These are phyloP conservation scores for Heritiera fomes DNA, from an alignment of 345 rosid species.

Conservation along the genomic window DNA sequence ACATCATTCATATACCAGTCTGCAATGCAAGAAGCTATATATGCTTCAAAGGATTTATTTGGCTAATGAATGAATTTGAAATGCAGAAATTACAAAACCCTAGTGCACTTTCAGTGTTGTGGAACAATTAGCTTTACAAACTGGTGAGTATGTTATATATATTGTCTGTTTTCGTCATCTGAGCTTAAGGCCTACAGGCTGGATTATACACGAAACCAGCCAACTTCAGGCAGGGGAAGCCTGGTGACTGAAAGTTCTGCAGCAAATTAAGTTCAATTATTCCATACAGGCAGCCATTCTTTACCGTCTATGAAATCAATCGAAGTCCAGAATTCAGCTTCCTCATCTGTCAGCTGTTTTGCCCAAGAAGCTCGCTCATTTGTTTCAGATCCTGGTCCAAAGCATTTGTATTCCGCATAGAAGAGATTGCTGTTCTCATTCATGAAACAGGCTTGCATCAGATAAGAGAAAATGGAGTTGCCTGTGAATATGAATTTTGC, in stretches of 20 bases:
- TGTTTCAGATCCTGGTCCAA: conserved; percentile 74
- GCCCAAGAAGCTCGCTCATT: conserved; percentile 52
- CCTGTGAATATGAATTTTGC: no score
- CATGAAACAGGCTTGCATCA: background rate
- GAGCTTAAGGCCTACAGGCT: background rate
- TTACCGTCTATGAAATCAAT: conserved; percentile 70
- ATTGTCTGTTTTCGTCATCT: background rate
- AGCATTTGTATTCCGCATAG: conserved; percentile 70
- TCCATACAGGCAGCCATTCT: conserved; percentile 78
- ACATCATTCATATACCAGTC: no score
- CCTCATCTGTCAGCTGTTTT: conserved; percentile 59
- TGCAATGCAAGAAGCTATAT: no score
- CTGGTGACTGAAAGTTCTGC: background rate
- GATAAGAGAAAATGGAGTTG: background rate
- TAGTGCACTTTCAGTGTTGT: no score
- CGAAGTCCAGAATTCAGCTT: conserved; percentile 52
- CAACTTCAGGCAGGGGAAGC: background rate
- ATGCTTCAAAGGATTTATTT: no score
- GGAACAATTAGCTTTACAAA: background rate
- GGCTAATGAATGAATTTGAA: no score
- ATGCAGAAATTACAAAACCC: background rate
- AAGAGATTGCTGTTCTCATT: conserved; percentile 44
- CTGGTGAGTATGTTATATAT: background rate
- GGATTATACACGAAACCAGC: background rate
- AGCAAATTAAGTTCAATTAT: background rate